Conservation (phyloP, 495 filamentous ascomycete species). For the Penicillium longicatenatum region DNA sequence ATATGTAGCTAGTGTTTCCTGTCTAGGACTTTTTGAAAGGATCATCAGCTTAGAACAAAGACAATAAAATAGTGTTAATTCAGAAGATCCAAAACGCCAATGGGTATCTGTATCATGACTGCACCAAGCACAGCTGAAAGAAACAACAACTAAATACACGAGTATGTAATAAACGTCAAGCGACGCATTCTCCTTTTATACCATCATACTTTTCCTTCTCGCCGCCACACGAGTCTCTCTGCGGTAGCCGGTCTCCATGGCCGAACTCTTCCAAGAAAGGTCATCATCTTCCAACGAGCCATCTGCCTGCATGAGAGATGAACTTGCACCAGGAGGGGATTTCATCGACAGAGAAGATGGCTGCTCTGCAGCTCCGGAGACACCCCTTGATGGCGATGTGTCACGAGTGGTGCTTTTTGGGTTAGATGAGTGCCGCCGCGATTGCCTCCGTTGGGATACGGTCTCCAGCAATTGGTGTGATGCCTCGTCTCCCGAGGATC, state of each 20-base stretch:
- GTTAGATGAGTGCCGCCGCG: conserved; percentile 46
- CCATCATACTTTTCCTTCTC: conserved; percentile 55
- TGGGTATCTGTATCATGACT: conserved; percentile 30
- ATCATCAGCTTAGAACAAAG: background rate
- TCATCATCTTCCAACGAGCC: conserved; percentile 32
- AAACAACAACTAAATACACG: background rate
- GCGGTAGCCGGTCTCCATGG: conserved; percentile 1
- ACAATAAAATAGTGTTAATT: conserved; percentile 1
- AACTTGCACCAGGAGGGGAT: background rate
- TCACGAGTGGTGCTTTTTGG: conserved; percentile 21
- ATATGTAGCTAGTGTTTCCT: background rate
- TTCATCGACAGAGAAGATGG: background rate
- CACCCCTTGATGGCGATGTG: background rate
- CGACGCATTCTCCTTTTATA: conserved; percentile 29
- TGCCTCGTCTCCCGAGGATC: conserved; percentile 2
- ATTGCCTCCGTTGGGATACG: conserved; percentile 21
- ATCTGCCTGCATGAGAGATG: conserved; percentile 23
- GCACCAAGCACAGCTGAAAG: conserved; percentile 12
- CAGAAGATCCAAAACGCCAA: background rate
- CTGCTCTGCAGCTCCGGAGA: conserved; percentile 9
- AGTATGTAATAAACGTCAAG: background rate
- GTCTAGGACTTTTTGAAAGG: background rate
- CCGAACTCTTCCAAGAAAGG: conserved; percentile 1
- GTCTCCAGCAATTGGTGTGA: background rate
- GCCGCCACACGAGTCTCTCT: conserved; percentile 41